These are phyloP conservation scores for Myxozyma sirexii DNA, from an alignment of 805 yeast genomes.

Conservation along the genomic window DNA sequence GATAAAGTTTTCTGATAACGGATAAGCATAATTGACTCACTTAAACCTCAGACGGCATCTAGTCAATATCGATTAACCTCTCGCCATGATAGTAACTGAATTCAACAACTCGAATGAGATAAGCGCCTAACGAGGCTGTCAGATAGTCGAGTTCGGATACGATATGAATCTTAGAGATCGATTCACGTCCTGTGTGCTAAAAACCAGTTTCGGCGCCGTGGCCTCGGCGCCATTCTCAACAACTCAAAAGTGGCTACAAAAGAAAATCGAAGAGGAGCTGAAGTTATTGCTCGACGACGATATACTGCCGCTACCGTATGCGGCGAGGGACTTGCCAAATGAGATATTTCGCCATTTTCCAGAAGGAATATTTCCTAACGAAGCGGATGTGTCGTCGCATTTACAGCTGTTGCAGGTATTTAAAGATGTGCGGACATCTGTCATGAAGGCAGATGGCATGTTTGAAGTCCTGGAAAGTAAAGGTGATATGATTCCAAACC, in stretches of 20 bases:
- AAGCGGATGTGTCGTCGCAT: slow-evolving; percentile 14
- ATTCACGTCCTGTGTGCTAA: not conserved
- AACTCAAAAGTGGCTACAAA: not conserved
- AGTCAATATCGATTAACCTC: too few species aligned
- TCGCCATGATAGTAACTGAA: too few species aligned
- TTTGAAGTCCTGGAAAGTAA: slow-evolving; percentile 1
- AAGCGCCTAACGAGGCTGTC: too few species aligned
- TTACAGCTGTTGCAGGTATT: slow-evolving; percentile 10
- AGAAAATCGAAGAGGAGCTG: not conserved
- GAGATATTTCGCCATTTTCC: slow-evolving; percentile 9
- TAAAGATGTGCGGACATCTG: not conserved
- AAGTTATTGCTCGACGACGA: not conserved
- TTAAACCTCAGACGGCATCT: too few species aligned
- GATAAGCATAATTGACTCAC: too few species aligned
- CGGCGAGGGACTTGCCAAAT: slow-evolving; percentile 6
- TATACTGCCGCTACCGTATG: slow-evolving; percentile 12
- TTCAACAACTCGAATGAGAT: too few species aligned
- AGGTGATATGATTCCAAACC: not conserved
- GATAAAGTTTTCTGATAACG: not conserved
- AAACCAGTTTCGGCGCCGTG: not conserved
- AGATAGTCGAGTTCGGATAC: too few species aligned
- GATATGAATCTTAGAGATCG: not conserved
- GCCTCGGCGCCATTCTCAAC: not conserved
- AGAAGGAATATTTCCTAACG: slow-evolving; percentile 12
- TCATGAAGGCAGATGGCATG: slow-evolving; percentile 8